Percentiles rank a stretch among this genome's conserved stretches.
Evolutionary conservation across 441 rosid species (phyloP).

Genomic region (Corymbia calophylla): DNA sequence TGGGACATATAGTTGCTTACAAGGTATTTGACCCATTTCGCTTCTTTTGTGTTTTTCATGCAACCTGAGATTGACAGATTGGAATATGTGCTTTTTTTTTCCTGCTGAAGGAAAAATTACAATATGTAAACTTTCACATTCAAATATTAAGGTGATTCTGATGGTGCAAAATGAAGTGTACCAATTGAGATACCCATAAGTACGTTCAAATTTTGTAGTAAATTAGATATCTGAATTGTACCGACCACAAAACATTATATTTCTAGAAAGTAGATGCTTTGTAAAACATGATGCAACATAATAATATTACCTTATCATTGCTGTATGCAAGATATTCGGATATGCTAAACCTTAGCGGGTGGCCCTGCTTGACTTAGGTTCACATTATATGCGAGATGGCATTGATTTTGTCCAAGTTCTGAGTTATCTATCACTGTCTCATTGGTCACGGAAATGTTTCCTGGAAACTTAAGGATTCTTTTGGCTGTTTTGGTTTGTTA

Average conservation of each 20-base stretch:
- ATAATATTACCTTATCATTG: neutral
- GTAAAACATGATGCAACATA: neutral
- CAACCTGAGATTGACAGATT: neutral
- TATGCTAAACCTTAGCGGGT: neutral
- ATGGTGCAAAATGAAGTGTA: neutral
- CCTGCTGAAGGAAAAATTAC: neutral
- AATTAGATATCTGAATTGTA: neutral
- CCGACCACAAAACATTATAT: accelerated
- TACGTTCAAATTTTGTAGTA: neutral
- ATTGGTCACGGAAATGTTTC: neutral
- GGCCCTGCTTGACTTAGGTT: neutral
- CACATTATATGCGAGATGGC: neutral
- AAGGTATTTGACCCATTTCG: conserved; percentile 27
- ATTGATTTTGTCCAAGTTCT: neutral
- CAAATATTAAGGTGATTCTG: neutral
- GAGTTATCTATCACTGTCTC: neutral
- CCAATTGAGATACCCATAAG: neutral
- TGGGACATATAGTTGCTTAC: conserved; percentile 68
- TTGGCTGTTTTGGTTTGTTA: neutral
- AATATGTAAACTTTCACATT: neutral
- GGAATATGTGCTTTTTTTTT: neutral
- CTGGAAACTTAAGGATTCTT: neutral
- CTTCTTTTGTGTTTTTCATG: neutral
- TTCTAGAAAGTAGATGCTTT: neutral
- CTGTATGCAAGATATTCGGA: neutral